Percentiles rank a stretch among this genome's conserved stretches.
Evolutionary conservation across 768 basidiomycete species (phyloP).

Genomic region (Neoboletus brunneissimus): DNA sequence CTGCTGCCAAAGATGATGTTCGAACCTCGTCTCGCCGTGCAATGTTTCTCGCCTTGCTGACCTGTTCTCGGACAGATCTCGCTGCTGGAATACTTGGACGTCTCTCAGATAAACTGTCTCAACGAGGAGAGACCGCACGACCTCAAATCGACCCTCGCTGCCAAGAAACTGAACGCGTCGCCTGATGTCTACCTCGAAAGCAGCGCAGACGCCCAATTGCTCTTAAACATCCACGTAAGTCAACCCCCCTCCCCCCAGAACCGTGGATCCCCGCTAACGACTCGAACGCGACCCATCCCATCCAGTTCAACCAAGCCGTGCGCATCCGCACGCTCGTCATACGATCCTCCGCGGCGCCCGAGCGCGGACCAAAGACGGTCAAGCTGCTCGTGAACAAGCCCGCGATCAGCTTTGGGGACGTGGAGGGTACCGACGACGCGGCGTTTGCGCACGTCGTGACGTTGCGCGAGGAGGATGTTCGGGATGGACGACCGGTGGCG

Average conservation of each 20-base stretch:
- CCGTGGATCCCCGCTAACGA: neutral
- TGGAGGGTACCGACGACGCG: conserved; percentile 49
- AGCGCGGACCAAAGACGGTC: conserved; percentile 56
- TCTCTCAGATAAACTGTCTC: conserved; percentile 61
- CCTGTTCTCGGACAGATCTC: conserved; percentile 39
- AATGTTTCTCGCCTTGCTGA: conserved; percentile 2
- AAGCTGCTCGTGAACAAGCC: conserved; percentile 63
- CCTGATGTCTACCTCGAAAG: conserved; percentile 51
- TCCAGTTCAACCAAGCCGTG: conserved; percentile 68
- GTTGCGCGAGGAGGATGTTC: conserved; percentile 47
- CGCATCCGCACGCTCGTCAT: conserved; percentile 59
- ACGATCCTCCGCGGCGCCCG: conserved; percentile 33
- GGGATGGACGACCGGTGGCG: conserved; percentile 42
- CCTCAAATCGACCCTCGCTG: conserved; percentile 48
- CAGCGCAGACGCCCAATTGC: conserved; percentile 71
- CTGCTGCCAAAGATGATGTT: conserved; percentile 31
- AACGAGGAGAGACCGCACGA: conserved; percentile 58
- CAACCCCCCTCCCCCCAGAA: neutral
- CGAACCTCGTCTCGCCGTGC: conserved; percentile 9
- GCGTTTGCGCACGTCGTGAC: conserved; percentile 57
- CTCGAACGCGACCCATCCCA: neutral
- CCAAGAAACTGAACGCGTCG: conserved; percentile 44
- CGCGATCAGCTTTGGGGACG: conserved; percentile 62
- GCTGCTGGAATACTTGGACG: conserved; percentile 56
- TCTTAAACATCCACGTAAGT: conserved; percentile 65